phyloP scores from a whole-genome alignment of 495 filamentous ascomycete species.

The Massariosphaeria phaeospora region DNA sequence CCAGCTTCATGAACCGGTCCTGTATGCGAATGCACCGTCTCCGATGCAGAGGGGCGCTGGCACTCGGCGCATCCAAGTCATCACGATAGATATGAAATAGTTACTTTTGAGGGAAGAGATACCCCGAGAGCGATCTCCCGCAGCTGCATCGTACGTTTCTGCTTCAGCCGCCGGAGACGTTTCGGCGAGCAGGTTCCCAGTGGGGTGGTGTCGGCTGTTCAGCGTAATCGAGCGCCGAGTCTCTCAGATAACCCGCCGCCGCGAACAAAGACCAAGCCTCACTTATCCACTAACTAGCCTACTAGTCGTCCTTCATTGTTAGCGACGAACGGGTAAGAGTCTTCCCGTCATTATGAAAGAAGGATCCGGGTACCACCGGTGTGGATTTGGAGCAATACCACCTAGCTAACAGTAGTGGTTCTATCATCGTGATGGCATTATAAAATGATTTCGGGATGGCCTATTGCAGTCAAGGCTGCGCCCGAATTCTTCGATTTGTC shows the following conservation, averaged over 20 bases:
- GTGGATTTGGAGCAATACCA: background rate
- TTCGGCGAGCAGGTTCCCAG: background rate
- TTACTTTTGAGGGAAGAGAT: background rate
- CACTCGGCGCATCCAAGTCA: background rate
- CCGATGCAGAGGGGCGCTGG: background rate
- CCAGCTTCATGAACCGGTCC: slow-evolving; percentile 1
- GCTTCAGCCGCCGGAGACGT: slow-evolving; percentile 16
- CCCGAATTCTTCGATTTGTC: slow-evolving; percentile 9
- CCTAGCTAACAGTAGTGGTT: background rate
- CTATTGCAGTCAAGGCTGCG: slow-evolving; percentile 4
- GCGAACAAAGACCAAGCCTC: no score
- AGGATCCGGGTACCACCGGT: slow-evolving; percentile 3
- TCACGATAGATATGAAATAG: no score
- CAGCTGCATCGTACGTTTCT: slow-evolving; percentile 2
- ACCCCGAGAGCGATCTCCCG: slow-evolving; percentile 18
- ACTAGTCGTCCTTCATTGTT: slow-evolving; percentile 9
- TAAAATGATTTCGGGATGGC: no score
- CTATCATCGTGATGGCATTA: no score
- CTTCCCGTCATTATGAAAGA: slow-evolving; percentile 10
- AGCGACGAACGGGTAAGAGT: slow-evolving; percentile 2
- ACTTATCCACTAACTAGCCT: no score
- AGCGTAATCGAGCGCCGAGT: no score
- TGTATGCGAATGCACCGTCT: background rate
- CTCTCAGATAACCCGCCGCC: no score
- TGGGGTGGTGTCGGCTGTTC: background rate